A percentile compares a stretch with the other conserved stretches of the same genome.
These are phyloP conservation scores for Sphaerulina vaccinii DNA, from an alignment of 2,329 filamentous ascomycete genomes.

Conservation along the genomic window DNA sequence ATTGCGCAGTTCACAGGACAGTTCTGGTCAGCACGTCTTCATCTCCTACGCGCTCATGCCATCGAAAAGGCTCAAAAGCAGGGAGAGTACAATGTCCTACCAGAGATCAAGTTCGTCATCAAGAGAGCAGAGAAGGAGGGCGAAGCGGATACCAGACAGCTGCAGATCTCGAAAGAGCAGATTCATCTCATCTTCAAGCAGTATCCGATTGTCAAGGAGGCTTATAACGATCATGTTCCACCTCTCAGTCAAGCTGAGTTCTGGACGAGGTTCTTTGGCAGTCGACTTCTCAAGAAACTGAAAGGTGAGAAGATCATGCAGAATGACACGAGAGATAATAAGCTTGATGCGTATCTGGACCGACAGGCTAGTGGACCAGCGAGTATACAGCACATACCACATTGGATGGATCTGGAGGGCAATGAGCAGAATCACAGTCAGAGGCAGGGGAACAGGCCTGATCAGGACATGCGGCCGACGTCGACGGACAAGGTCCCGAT, in stretches of 20 bases:
- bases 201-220: slow-evolving; percentile 82
- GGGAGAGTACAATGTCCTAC: slow-evolving; percentile 90
- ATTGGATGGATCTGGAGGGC: slow-evolving; percentile 87
- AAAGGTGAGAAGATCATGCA: slow-evolving; percentile 84
- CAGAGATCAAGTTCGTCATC: slow-evolving; percentile 67
- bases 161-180: slow-evolving; percentile 87
- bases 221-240: slow-evolving; percentile 85
- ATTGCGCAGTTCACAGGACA: slow-evolving; percentile 80
- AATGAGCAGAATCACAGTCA: slow-evolving; percentile 95
- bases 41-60: slow-evolving; percentile 82
- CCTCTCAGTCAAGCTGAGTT: slow-evolving; percentile 72
- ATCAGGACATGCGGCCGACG: slow-evolving; percentile 82
- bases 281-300: slow-evolving; percentile 83
- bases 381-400: slow-evolving; percentile 68
- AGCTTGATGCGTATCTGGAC: slow-evolving; percentile 84
- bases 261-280: slow-evolving; percentile 93
- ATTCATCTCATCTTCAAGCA: slow-evolving; percentile 90
- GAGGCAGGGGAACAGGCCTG: slow-evolving; percentile 79
- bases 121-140: slow-evolving; percentile 48
- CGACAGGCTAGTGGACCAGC: slow-evolving; percentile 55
- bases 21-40: slow-evolving; percentile 90
- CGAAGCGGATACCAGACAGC: slow-evolving; percentile 66
- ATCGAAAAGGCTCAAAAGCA: slow-evolving; percentile 84
- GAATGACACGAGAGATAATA: slow-evolving; percentile 69
- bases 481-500: slow-evolving; percentile 78